phyloP scores from a whole-genome alignment of 2,329 filamentous ascomycete species.

The Paradendryphiella salina region DNA sequence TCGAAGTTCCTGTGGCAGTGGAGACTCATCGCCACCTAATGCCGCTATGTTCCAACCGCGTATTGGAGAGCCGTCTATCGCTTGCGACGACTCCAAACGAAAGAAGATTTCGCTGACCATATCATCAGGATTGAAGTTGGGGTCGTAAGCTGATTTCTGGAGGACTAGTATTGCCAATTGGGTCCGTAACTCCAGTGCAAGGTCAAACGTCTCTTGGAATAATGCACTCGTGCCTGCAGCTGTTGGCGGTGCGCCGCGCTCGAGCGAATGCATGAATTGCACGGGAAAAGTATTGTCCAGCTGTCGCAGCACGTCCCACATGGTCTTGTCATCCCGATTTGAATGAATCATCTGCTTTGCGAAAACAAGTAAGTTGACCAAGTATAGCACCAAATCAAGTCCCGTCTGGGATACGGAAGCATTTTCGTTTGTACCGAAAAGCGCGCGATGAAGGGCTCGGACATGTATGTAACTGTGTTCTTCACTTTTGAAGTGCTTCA shows the following conservation, averaged over 20 bases:
- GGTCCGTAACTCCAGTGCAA: conserved; percentile 59
- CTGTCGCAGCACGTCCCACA: conserved; percentile 35
- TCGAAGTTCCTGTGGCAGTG: conserved; percentile 44
- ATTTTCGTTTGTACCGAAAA: conserved; percentile 42
- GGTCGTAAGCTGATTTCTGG: conserved; percentile 36
- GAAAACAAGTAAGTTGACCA: conserved; percentile 51
- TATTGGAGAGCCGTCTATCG: conserved; percentile 19
- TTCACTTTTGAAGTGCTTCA: conserved; percentile 44
- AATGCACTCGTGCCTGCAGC: conserved; percentile 48
- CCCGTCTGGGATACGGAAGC: conserved; percentile 26
- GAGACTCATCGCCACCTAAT: conserved; percentile 45
- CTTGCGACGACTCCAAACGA: conserved; percentile 18
- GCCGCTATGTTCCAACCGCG: conserved; percentile 43
- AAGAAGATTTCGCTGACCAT: conserved; percentile 51
- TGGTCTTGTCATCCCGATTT: conserved; percentile 32
- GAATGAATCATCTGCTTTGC: conserved; percentile 45
- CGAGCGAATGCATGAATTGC: conserved; percentile 37
- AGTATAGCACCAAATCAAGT: conserved; percentile 50
- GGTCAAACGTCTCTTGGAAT: conserved; percentile 50
- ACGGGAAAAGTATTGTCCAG: conserved; percentile 45
- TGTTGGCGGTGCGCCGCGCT: conserved; percentile 10
- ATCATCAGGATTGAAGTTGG: conserved; percentile 47
- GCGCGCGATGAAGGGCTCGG: conserved; percentile 44
- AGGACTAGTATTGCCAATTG: conserved; percentile 57
- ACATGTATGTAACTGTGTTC: conserved; percentile 50